Conservation (phyloP, 768 basidiomycete genomes). For the Amanita jacksonii region DNA sequence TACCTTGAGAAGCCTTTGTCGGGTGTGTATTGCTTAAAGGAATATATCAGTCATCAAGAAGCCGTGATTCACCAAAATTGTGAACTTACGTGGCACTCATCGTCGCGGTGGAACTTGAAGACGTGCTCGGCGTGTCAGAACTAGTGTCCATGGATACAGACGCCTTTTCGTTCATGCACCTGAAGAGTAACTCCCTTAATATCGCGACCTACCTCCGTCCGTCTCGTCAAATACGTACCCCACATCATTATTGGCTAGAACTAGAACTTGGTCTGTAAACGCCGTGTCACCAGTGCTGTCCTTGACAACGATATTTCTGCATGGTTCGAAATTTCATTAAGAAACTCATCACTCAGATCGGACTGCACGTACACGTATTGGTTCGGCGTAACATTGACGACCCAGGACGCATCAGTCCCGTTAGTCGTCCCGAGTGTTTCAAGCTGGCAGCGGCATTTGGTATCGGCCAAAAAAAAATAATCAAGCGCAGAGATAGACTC, state of each 20-base stretch:
- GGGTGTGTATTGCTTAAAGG: not conserved
- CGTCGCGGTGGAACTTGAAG: too few relatives aligned
- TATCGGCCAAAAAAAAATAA: conserved; percentile 12
- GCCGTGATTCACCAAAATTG: too few relatives aligned
- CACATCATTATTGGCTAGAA: conserved; percentile 26
- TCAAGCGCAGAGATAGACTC: not conserved
- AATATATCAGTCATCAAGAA: not conserved
- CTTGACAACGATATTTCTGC: conserved; percentile 46
- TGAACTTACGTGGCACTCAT: too few relatives aligned
- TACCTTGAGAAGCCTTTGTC: conserved; percentile 1
- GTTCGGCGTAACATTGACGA: conserved; percentile 34
- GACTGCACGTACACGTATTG: conserved; percentile 35
- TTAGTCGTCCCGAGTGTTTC: conserved; percentile 39
- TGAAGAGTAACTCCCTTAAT: not conserved
- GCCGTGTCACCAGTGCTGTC: conserved; percentile 45
- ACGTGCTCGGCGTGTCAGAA: too few relatives aligned
- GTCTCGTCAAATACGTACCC: conserved; percentile 19
- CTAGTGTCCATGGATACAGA: not conserved
- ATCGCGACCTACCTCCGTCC: not conserved
- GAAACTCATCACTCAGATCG: not conserved
- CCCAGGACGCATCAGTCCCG: conserved; percentile 43
- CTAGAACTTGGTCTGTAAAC: conserved; percentile 35
- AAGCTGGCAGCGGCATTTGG: conserved; percentile 27
- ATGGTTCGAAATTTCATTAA: conserved; percentile 3
- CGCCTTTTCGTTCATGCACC: conserved; percentile 1